Percentiles rank a stretch among this genome's conserved stretches.
These are phyloP conservation scores for Cytospora paraplurivora DNA, from an alignment of 2,329 filamentous ascomycete species.

Conservation along the genomic window DNA sequence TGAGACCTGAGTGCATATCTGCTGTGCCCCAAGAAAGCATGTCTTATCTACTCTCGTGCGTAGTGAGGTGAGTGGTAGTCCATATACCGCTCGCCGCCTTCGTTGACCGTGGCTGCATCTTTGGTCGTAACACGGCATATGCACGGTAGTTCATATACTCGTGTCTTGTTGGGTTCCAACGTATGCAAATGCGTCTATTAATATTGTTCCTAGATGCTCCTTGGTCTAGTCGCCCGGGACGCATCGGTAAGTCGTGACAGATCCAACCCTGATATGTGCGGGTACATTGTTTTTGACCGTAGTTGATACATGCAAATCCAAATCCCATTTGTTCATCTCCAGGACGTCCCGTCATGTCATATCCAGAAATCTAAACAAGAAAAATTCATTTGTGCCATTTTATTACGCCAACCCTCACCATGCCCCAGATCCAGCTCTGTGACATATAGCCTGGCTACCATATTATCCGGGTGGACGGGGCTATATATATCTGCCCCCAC, in stretches of 20 bases:
- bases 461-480: background rate
- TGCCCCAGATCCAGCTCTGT: background rate
- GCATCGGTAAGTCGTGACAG: background rate
- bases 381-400: background rate
- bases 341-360: background rate
- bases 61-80: no score
- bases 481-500: background rate
- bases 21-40: no score
- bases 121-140: background rate
- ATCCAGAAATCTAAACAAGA: background rate
- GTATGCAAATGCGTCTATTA: constrained; percentile 12
- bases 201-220: background rate
- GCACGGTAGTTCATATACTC: background rate
- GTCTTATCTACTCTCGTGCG: no score
- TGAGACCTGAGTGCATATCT: no score
- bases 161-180: background rate
- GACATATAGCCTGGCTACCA: no score
- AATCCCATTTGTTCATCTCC: background rate
- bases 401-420: background rate
- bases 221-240: background rate
- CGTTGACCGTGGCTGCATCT: background rate
- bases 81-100: no score
- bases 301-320: constrained; percentile 1
- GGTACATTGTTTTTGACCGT: background rate
- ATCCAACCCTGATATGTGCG: background rate